Base-by-base conservation (phyloP, 345 rosid species). In the Fremontodendron californicum region DNA sequence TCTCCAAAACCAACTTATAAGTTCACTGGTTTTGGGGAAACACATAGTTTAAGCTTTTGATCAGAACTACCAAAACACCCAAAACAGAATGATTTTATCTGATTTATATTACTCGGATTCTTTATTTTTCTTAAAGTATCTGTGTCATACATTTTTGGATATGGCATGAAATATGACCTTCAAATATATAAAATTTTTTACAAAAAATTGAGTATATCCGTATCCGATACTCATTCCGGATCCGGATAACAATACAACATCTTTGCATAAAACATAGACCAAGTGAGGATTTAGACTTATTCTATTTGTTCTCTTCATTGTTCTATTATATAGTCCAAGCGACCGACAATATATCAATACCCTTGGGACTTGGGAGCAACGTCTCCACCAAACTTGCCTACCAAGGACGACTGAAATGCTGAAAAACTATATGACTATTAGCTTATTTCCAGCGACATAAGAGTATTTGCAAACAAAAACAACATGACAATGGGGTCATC, bases 281-380 rank as follows among this genome's bases (percentile, higher is more conserved):
- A 13, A 27, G 0, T 23, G 4, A 11, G 33, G 9, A 57, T 58
- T 60, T 12, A 58, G 64, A 27, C 37, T 27, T 58, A 27, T 15
- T 45, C 23, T 16, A 8, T 63, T 63, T 67, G 52, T 67, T 67
- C 3, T 23, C 52, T 11, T 67, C n/a, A 5, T 55, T 55, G 29
- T 37, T 3, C 3, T 51, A 2, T 49, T 27, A 19, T 42, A 5
- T 9, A 21, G 43, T 18, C 46, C 15, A 37, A 21, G 39, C 29
- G 40, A 29, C 12, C 23, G 31, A 61, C 40, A 31, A 31, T n/a
- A n/a, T n/a, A n/a, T 31, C 9, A 2, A 29, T 12, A 60, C 19
- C 58, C 61, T 51, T 49, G 75, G 75, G 29, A 51, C 61, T 51
- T 49, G 75, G 75, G 29, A 51, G 45, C 62, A 10, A 71, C 45